Base-by-base conservation (phyloP, 306 rosid species). In the Pyrus pyrifolia region DNA sequence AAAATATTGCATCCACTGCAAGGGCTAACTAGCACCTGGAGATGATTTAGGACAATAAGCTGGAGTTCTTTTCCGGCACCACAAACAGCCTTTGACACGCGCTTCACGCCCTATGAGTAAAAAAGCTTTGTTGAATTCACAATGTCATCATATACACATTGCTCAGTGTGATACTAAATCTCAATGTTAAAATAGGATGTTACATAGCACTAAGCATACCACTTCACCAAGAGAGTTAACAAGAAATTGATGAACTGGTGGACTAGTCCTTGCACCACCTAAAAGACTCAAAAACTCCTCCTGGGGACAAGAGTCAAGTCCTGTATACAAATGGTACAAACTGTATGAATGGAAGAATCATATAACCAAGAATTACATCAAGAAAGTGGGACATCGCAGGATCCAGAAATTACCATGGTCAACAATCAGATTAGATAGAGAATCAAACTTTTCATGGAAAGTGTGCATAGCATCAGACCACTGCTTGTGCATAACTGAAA, bases 221-320 rank as follows among this genome's bases (percentile, higher is more conserved):
- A 70, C 89, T 94, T 94, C 98, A 53, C 95, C 88, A 63, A 94
- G 97, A 85, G 97, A 83, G 87, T 83, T 92, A 52, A 94, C 96
- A 45, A 94, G 93, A 88, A 91, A 94, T 71, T 94, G 96, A 82
- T 91, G 98, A 85, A 94, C 73, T 14, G 97, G 87, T 79, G 97
- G 96, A 87, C 97, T 90, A 74, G 96, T 91, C 85, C 98, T 85
- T 76, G 98, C 97, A 87, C 98, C 97, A 67, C 96, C 98, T 86
- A 94, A 82, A 77, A 92, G 97, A 82, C 96, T 90, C 70, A 94
- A 80, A 85, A 94, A 86, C 88, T 94, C 98, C 75, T 94, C 98
- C 80, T 94, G 95, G 68, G 98, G 88, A 76, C 93, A 81, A 55
- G 97, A 90, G 76, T 87, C 91, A 77, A 90, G 83, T 81, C 95